A percentile compares a stretch with the other conserved stretches of the same genome.
phyloP scores from a whole-genome alignment of 2,329 filamentous ascomycete species.

The Stachybotrys elegans region DNA sequence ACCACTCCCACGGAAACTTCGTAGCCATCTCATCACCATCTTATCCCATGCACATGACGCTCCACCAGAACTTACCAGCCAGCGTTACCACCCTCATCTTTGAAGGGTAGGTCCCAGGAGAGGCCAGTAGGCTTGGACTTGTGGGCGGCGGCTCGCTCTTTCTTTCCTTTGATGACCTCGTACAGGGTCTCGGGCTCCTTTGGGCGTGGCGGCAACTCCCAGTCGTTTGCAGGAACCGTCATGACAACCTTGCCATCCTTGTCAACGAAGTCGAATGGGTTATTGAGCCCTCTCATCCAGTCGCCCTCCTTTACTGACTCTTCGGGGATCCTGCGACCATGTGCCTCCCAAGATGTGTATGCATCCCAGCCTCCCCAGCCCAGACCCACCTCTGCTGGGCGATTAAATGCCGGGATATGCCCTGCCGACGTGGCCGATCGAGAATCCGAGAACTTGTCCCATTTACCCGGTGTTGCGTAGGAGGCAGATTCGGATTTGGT shows the following conservation, averaged over 20 bases:
- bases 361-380: conserved; percentile 11
- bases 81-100: no score
- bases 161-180: no score
- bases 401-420: conserved; percentile 4
- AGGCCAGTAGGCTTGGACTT: no score
- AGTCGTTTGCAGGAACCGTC: no score
- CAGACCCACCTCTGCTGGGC: conserved; percentile 5
- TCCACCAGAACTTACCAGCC: no score
- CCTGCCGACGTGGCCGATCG: conserved; percentile 8
- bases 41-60: no score
- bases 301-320: conserved; percentile 5
- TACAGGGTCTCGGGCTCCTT: no score
- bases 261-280: background rate
- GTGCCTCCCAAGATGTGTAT: conserved; percentile 6
- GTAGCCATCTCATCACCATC: no score
- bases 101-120: no score
- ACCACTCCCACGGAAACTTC: no score
- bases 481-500: conserved; percentile 5
- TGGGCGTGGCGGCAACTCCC: no score
- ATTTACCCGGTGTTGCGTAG: conserved; percentile 2
- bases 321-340: conserved; percentile 5
- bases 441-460: conserved; percentile 4
- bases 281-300: background rate
- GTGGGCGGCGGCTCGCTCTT: no score
- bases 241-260: conserved; percentile 4